These are phyloP conservation scores for Aspergillus puulaauensis DNA, from an alignment of 2,329 filamentous ascomycete species.

Conservation along the genomic window DNA sequence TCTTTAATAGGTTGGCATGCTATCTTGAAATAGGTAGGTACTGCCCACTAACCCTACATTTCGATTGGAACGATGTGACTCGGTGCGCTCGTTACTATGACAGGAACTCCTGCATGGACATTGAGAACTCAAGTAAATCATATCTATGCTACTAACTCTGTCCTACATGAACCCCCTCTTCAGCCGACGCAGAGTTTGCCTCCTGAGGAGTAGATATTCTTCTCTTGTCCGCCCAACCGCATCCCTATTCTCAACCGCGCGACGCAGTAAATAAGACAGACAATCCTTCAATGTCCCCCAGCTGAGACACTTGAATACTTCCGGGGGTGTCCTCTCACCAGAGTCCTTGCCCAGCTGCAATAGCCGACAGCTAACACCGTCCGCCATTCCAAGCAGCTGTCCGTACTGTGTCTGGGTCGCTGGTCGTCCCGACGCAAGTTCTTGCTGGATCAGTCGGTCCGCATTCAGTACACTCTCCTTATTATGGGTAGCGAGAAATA, in stretches of 20 bases:
- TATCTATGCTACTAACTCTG: too few species aligned
- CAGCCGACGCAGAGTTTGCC: too few species aligned
- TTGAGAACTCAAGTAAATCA: too few species aligned
- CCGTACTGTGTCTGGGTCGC: slow-evolving; percentile 56
- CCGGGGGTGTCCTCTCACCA: slow-evolving; percentile 24
- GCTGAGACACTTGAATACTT: slow-evolving; percentile 54
- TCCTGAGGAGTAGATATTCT: slow-evolving; percentile 41
- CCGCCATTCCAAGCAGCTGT: slow-evolving; percentile 87
- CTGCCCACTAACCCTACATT: too few species aligned
- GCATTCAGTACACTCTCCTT: slow-evolving; percentile 48
- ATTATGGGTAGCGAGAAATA: slow-evolving; percentile 57
- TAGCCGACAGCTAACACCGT: slow-evolving; percentile 68
- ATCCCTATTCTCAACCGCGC: slow-evolving; percentile 70
- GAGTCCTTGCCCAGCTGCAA: slow-evolving; percentile 30
- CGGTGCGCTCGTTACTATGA: too few species aligned
- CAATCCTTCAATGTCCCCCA: slow-evolving; percentile 57
- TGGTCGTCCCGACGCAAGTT: slow-evolving; percentile 42
- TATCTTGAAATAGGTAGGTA: too few species aligned
- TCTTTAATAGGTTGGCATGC: too few species aligned
- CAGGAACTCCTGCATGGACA: too few species aligned
- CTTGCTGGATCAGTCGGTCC: slow-evolving; percentile 31
- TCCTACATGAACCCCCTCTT: too few species aligned
- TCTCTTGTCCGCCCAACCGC: slow-evolving; percentile 64
- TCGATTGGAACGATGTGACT: too few species aligned
- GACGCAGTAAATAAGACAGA: slow-evolving; percentile 55